These are phyloP conservation scores for Populus trichocarpa DNA, from an alignment of 441 rosid species.

Conservation along the genomic window DNA sequence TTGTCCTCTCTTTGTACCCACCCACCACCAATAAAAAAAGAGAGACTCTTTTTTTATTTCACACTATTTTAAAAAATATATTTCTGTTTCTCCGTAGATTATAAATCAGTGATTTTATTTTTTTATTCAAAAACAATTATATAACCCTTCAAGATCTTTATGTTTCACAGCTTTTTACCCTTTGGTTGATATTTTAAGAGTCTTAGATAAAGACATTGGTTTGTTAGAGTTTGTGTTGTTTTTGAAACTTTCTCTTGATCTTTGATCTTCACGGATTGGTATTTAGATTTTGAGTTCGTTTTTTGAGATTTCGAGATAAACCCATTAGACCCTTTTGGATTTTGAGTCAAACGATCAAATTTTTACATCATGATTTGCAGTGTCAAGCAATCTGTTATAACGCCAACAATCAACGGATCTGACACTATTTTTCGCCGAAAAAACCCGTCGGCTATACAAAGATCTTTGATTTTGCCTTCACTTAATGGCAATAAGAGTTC, in stretches of 20 bases:
- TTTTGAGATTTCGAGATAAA: neutral
- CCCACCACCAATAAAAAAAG: neutral
- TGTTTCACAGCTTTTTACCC: neutral
- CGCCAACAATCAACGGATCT: conserved; percentile 36
- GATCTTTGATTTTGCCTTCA: conserved; percentile 38
- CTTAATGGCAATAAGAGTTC: conserved; percentile 21
- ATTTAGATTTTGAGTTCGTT: neutral
- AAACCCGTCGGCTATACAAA: conserved; percentile 7
- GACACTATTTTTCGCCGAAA: conserved; percentile 34
- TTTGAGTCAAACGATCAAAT: neutral
- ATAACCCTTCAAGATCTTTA: neutral
- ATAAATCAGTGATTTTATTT: neutral
- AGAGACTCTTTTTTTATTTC: neutral
- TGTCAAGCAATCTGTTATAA: conserved; percentile 29
- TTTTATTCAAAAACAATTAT: neutral
- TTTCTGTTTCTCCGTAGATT: neutral
- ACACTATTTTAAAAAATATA: neutral
- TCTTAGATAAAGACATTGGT: neutral
- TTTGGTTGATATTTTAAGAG: neutral
- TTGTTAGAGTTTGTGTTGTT: neutral
- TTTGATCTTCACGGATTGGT: conserved; percentile 6
- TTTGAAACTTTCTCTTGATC: conserved; percentile 10
- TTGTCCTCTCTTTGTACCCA: neutral
- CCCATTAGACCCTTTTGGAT: conserved; percentile 1
- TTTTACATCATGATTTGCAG: conserved; percentile 39